A percentile compares a stretch with the other conserved stretches of the same genome.
Evolutionary conservation across 2,329 filamentous ascomycete species (phyloP).

Genomic region (Beauveria sp.): DNA sequence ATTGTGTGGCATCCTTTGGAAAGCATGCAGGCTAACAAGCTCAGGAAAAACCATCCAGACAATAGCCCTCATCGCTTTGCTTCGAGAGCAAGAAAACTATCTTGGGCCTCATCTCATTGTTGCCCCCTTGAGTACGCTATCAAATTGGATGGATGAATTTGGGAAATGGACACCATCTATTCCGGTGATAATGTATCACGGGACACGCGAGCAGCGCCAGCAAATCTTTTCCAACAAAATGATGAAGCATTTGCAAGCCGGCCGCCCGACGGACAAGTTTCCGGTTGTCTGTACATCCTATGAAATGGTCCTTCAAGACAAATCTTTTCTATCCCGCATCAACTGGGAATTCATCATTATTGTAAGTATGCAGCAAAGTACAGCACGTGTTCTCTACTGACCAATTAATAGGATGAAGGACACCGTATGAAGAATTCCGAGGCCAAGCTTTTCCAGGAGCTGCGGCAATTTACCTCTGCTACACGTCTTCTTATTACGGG

Average conservation of each 20-base stretch:
- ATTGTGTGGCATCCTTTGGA: background rate
- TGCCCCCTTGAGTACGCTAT: conserved; percentile 82
- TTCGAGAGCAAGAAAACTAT: conserved; percentile 79
- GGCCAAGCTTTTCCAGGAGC: conserved; percentile 79
- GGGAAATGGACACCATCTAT: conserved; percentile 82
- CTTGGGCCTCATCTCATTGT: conserved; percentile 83
- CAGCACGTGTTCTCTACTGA: too few relatives aligned
- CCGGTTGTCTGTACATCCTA: conserved; percentile 93
- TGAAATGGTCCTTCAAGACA: conserved; percentile 90
- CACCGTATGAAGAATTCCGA: conserved; percentile 97
- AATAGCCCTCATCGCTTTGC: conserved; percentile 76
- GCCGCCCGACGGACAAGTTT: conserved; percentile 57
- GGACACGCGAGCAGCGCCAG: conserved; percentile 68
- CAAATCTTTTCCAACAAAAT: conserved; percentile 66
- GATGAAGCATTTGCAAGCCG: conserved; percentile 57
- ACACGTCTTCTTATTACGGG: conserved; percentile 90
- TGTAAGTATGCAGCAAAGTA: conserved; percentile 34
- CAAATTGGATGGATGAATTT: conserved; percentile 95
- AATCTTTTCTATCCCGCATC: conserved; percentile 70
- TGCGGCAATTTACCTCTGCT: conserved; percentile 82
- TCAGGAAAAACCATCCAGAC: conserved; percentile 84
- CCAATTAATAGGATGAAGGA: conserved; percentile 64
- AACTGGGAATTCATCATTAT: conserved; percentile 98
- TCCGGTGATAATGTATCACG: conserved; percentile 86
- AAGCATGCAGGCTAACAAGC: conserved; percentile 4